Evolutionary conservation across 495 filamentous ascomycete genomes (phyloP), one percentile per base, ranked within the genome.

Genomic region (Penicillium robsamsonii): DNA sequence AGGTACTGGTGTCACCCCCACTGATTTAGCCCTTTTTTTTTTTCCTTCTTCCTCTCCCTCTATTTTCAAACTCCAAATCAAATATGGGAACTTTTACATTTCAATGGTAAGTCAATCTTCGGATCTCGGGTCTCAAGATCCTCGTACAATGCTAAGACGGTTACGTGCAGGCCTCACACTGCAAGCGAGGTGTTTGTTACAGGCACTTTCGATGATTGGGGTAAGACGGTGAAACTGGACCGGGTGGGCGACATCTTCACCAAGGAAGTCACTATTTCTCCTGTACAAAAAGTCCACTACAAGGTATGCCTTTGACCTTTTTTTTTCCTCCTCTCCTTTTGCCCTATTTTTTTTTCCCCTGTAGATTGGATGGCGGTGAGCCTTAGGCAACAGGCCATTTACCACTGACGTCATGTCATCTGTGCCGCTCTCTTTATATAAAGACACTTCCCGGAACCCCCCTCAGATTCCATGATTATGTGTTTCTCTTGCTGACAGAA

Each of bases 151-250:
- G 66, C 72, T 75, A 64, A 73, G 58, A 51, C 62, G 59, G 62
- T 60, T 66, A 49, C 61, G 63, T 47, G 60, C 63, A 92, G 90
- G 90, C 82, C 84, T 59, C 84, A 91, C 66, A 66, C 79, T 58
- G 91, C 89, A 57, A 79, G 81, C 57, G 91, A 96, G 68, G 94
- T 98, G 60, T 92, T 87, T 70, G 94, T 98, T 56, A 96, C 92
- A 7, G 94, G 94, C 65, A 93, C 89, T 46, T 98, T 97, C 69
- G 93, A 98, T 71, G 82, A 91, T 75, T 98, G 94, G 94, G 78
- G 81, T 44, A 89, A 91, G 78, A 90, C 82, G 46, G 84, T 90
- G 63, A 84, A 86, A 76, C 80, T 98, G 47, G 85, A 91, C 44
- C 87, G 88, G 67, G 81, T 83, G 22, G 85, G 81, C 59, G 81